These are phyloP conservation scores for Melanogaster broomeanus DNA, from an alignment of 768 basidiomycete genomes.

Conservation along the genomic window DNA sequence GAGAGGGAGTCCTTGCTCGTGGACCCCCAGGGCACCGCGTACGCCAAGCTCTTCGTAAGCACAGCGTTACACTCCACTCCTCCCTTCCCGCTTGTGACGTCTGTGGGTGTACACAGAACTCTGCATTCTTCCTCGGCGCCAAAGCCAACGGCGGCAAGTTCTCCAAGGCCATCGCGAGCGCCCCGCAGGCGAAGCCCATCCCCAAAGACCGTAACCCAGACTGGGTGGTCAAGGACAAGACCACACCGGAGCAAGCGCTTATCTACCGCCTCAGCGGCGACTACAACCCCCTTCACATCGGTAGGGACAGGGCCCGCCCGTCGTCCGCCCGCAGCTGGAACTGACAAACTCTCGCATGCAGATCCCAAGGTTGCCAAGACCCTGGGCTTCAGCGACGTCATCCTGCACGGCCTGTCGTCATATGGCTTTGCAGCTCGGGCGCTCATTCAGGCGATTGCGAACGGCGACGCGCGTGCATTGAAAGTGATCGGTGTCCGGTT, in stretches of 20 bases:
- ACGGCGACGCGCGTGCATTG: slow-evolving; percentile 60
- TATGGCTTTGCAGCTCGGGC: slow-evolving; percentile 84
- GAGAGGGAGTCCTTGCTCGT: slow-evolving; percentile 65
- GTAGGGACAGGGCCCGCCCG: slow-evolving; percentile 41
- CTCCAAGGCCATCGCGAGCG: slow-evolving; percentile 59
- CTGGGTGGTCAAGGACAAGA: slow-evolving; percentile 61
- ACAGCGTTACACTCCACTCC: background rate
- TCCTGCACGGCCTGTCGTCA: slow-evolving; percentile 82
- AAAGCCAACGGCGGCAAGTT: slow-evolving; percentile 64
- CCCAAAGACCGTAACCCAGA: slow-evolving; percentile 64
- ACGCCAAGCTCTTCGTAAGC: slow-evolving; percentile 64
- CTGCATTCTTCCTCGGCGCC: slow-evolving; percentile 70
- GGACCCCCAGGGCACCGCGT: slow-evolving; percentile 57
- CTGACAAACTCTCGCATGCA: slow-evolving; percentile 21
- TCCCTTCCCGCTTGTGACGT: background rate
- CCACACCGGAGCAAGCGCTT: slow-evolving; percentile 65
- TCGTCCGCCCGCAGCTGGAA: background rate
- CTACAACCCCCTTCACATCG: slow-evolving; percentile 79
- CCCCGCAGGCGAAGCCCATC: slow-evolving; percentile 60
- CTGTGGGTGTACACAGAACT: slow-evolving; percentile 39
- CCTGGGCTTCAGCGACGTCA: slow-evolving; percentile 80
- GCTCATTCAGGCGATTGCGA: slow-evolving; percentile 63
- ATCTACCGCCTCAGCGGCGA: slow-evolving; percentile 76
- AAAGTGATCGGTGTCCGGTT: slow-evolving; percentile 74
- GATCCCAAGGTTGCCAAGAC: slow-evolving; percentile 74